Base-by-base conservation (phyloP, 1,284 basidiomycete genomes). In the Amylostereum chailletii region DNA sequence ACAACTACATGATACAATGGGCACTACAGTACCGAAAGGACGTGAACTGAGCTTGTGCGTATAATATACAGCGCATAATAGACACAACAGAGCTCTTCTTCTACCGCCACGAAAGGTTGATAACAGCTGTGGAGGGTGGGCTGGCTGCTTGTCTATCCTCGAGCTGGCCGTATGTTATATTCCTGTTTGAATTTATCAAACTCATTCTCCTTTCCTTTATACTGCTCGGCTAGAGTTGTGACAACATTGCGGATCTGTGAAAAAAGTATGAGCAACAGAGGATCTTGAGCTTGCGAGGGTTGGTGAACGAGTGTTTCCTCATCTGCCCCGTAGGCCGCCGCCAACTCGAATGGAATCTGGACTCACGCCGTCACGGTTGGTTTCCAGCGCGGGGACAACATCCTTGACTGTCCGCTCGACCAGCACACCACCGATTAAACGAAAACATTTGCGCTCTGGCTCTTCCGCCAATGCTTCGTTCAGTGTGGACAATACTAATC, bases 321-420 rank as follows among this genome's bases (percentile, higher is more conserved):
- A 19, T 19, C 19, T 19, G 19, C 19, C 19, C 19, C 19, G 19
- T 19, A 19, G 19, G 19, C 19, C 19, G 19, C 19, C 19, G 19
- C 19, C 19, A 19, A 19, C 19, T 19, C 19, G 19, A 19, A 19
- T 19, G 19, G 19, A 19, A 19, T 19, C 10, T 53, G 10, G 10
- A 67, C 83, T 55, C 59, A 93, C 90, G 53, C 91, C 90, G 58
- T 90, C 80, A 48, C 81, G 77, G 62, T 94, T 95, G 10, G 84
- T 90, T 65, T 90, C 80, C 40, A 97, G 69, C 27, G 89, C 84
- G 39, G 95, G 95, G 34, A 93, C 83, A 34, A 99, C 93, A 59
- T 99, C 96, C 63, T 89, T 86, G 42, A 99, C 96, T 0, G 93
- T 98, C 44, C 94, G 79, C 66, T 99, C 94, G 30, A 98, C 94